Base-by-base conservation (phyloP, 495 filamentous ascomycete genomes). In the Talaromyces liani region DNA sequence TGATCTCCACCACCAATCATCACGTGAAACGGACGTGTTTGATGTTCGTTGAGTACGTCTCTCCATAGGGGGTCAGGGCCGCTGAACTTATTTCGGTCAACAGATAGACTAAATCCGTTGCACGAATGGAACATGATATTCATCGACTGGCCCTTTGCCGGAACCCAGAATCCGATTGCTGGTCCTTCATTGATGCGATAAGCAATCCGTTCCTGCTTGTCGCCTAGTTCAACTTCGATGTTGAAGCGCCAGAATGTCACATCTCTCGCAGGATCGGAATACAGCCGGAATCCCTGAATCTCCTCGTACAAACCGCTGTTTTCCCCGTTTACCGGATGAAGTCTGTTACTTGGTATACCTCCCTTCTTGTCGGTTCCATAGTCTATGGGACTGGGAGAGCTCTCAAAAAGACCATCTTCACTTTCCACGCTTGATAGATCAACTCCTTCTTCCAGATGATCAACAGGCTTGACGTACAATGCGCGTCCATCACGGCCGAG, bases 1-100 rank as follows among this genome's bases (percentile, higher is more conserved):
- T 98, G 94, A 72, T 98, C 94, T 58, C 94, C 94, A 58, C 94
- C 94, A 34, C 94, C 95, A 66, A 98, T 84, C 95, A 98, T 98
- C 45, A 97, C 92, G 76, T 98, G 94, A 77, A 98, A 98, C 16
- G 94, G 94, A 53, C 87, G 87, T 58, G 86, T 90, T 73, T 96
- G 92, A 73, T 98, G 94, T 29, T 86, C 89, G 68, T 96, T 96
- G 56, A 98, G 81, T 18, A 98, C 90, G 70, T 98, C 94, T 64
- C 92, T 86, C 94, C 94, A 98, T 73, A 98, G 79, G 9, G 94
- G 95, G 80, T 98, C 94, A 2, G 94, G 94, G 0, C 94, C 94
- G 68, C 87, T 90, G 74, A 97, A 88, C 54, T 83, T 76, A 68
- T 92, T 77, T 0, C 92, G 74, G 63, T 97, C 85, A 58, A 91